Percentiles rank a stretch among this genome's conserved stretches.
phyloP scores from a whole-genome alignment of 164 flowering plant species.

The Magnolia changhungtana region DNA sequence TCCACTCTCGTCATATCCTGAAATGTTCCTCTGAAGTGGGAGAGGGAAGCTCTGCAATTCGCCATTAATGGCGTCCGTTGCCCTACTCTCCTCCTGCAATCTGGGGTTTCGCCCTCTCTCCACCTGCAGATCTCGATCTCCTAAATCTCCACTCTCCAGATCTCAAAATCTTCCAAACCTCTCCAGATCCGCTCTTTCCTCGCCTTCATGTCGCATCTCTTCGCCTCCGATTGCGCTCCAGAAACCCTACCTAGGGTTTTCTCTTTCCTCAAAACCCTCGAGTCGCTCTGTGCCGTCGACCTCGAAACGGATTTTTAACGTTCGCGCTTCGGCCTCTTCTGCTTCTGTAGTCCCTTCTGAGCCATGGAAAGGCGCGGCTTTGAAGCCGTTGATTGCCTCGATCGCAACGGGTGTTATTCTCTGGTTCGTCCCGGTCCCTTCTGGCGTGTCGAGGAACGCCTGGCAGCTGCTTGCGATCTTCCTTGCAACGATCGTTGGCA shows the following conservation, averaged over 20 bases:
- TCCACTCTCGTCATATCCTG: neutral
- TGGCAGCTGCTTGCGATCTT: conserved; percentile 91
- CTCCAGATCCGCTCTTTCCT: conserved; percentile 16
- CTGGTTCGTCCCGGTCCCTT: conserved; percentile 76
- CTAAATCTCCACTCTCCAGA: conserved; percentile 12
- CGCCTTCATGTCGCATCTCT: conserved; percentile 6
- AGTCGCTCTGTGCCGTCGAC: neutral
- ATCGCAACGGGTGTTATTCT: conserved; percentile 76
- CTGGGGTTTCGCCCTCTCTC: conserved; percentile 26
- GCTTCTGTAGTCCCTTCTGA: conserved; percentile 25
- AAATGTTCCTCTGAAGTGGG: conserved; percentile 2
- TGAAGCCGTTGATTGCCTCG: conserved; percentile 72
- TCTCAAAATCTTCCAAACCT: conserved; percentile 4
- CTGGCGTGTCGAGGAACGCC: conserved; percentile 67
- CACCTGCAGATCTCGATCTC: conserved; percentile 21
- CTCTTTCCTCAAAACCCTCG: conserved; percentile 11
- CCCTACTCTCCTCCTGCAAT: conserved; percentile 25
- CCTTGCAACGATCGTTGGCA: conserved; percentile 85
- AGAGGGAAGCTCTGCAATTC: neutral
- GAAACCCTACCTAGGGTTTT: conserved; percentile 10
- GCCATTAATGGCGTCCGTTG: conserved; percentile 8
- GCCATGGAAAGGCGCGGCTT: conserved; percentile 85
- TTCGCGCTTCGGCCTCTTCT: conserved; percentile 22
- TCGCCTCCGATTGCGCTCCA: neutral
- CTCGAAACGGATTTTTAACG: conserved; percentile 8